Evolutionary conservation across 73 alveolate species (phyloP).

Genomic region (Halteria grandinella): DNA sequence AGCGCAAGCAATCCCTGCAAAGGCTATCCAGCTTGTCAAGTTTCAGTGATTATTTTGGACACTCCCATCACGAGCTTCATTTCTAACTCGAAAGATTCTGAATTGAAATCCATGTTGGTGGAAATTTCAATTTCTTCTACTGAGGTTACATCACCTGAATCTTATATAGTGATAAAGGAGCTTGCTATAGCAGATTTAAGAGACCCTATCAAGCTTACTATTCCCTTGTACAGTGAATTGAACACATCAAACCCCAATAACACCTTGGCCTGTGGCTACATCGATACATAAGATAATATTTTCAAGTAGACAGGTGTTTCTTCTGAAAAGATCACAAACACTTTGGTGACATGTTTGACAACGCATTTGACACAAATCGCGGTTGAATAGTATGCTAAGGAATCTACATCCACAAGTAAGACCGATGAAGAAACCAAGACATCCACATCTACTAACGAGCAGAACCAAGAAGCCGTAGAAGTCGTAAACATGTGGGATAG

Average conservation of each 20-base stretch:
- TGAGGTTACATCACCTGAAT: conserved; percentile 31
- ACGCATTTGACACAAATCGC: conserved; percentile 30
- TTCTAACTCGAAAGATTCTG: conserved; percentile 31
- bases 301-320: conserved; percentile 29
- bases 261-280: conserved; percentile 41
- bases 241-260: conserved; percentile 30
- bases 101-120: conserved; percentile 19
- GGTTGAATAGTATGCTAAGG: conserved; percentile 32
- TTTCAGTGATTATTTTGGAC: conserved; percentile 28
- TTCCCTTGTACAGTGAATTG: neutral
- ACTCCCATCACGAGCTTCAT: conserved; percentile 27
- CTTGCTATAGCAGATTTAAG: neutral
- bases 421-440: too few relatives aligned
- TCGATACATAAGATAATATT: conserved; percentile 7
- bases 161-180: conserved; percentile 1
- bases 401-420: too few relatives aligned
- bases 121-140: conserved; percentile 8
- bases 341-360: conserved; percentile 17
- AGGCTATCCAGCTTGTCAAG: conserved; percentile 2
- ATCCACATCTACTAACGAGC: too few relatives aligned
- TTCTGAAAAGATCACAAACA: neutral
- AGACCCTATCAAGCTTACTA: conserved; percentile 25
- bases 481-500: conserved; percentile 10
- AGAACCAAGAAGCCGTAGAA: too few relatives aligned
- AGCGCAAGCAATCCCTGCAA: conserved; percentile 33